Evolutionary conservation across 305 asterid genomes (phyloP), one percentile per base, ranked within the genome.

Genomic region (Ilex paraguariensis): DNA sequence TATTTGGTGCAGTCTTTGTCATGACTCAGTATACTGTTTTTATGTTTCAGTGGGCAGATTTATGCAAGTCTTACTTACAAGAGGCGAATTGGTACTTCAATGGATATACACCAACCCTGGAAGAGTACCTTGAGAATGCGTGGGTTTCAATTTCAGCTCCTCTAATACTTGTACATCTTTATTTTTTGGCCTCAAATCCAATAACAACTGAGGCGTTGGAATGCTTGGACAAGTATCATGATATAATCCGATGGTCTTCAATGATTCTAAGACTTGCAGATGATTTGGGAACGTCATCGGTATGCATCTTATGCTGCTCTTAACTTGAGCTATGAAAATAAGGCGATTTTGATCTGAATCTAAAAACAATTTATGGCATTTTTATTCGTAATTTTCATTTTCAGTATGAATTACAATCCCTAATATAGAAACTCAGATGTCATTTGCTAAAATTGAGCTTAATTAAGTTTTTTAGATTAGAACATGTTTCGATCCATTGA

Each of bases 21-120:
- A 21, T 21, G 28, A 21, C 28, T 21, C 28, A 21, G 28, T 21
- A 21, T 1, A 21, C 28, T 21, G 28, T 21, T 21, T 15, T 21
- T 6, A n/a, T 36, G 28, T 21, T 56, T 49, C 57, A 69, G 74
- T 69, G 69, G 69, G 50, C 74, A 57, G 74, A 63, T 50, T 14
- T 62, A n/a, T 57, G 74, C 60, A 44, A 50, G 57, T 5, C 53
- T 15, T 62, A 56, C 69, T 30, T 69, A 40, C 31, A 44, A 54
- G 74, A 69, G 51, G 74, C 69, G 4, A 15, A 31, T 11, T 69
- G 69, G 73, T 32, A 16, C 40, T 3, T 16, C 60, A 50, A 17
- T 9, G 58, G 31, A 39, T 50, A 6, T 28, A 39, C 63, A 56
- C 68, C 74, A 44, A 50, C 56, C 5, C 42, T 69, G 3, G 64